Evolutionary conservation across 2,329 filamentous ascomycete species (phyloP).

Genomic region (Aspergillus sp.): DNA sequence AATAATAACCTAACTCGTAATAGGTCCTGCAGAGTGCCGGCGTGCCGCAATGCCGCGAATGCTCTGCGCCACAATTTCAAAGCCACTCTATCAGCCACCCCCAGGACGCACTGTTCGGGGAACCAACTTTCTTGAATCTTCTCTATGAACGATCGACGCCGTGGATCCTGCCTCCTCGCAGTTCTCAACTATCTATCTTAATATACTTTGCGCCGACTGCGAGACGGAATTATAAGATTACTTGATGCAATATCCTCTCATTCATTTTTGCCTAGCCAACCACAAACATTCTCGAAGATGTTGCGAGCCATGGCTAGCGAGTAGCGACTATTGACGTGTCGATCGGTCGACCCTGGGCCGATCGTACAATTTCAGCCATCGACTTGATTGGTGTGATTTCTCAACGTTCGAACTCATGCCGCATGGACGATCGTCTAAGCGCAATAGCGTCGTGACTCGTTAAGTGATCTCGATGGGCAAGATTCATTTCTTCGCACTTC

Average conservation of each 20-base stretch:
- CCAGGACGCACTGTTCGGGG: not conserved
- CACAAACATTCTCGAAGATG: not conserved
- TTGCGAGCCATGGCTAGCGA: not conserved
- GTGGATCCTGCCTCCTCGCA: not conserved
- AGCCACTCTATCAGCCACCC: constrained; percentile 1
- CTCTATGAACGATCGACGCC: not conserved
- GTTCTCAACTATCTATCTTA: not conserved
- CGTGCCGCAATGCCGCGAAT: not conserved
- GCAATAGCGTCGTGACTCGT: not conserved
- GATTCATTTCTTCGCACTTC: not conserved
- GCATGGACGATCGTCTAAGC: not conserved
- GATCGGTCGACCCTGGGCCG: not conserved
- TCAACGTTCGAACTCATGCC: not conserved
- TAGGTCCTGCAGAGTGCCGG: too few relatives aligned
- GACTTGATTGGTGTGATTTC: not conserved
- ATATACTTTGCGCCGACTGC: not conserved
- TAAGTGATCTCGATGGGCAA: not conserved
- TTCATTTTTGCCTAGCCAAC: not conserved
- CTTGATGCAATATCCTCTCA: not conserved
- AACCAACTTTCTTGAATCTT: too few relatives aligned
- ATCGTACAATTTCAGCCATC: too few relatives aligned
- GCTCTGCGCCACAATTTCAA: not conserved
- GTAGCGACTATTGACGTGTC: not conserved
- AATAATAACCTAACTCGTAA: too few relatives aligned
- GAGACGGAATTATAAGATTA: not conserved